Percentiles rank a stretch among this genome's conserved stretches.
Evolutionary conservation across 2,329 filamentous ascomycete genomes (phyloP).

Genomic region (Colletotrichum zoysiae): DNA sequence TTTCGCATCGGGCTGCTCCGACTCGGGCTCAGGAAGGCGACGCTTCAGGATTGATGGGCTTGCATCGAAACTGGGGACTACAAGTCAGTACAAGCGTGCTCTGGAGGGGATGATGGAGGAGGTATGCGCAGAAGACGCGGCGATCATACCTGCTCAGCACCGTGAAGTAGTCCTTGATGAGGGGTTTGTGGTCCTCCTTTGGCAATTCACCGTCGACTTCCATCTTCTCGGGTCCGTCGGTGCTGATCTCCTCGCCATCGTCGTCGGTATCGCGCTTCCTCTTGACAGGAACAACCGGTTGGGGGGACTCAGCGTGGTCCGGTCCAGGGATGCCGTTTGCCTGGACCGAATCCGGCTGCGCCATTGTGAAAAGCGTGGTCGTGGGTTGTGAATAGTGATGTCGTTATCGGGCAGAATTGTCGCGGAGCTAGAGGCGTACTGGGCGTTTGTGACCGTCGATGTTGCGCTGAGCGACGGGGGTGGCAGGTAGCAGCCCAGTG

Average conservation of each 20-base stretch:
- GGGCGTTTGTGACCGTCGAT: conserved; percentile 22
- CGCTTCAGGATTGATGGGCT: conserved; percentile 68
- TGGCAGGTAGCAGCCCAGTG: conserved; percentile 38
- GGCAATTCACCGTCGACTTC: conserved; percentile 46
- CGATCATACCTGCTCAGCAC: conserved; percentile 54
- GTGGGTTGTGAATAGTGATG: conserved; percentile 10
- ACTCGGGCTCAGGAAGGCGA: conserved; percentile 58
- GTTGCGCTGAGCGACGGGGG: conserved; percentile 41
- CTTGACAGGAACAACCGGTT: conserved; percentile 59
- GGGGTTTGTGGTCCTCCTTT: conserved; percentile 49
- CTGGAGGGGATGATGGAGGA: neutral
- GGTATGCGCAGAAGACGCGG: conserved; percentile 16
- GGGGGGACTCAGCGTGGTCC: conserved; percentile 48
- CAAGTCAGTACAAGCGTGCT: conserved; percentile 47
- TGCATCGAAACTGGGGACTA: conserved; percentile 63
- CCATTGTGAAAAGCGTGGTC: conserved; percentile 51
- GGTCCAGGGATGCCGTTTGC: conserved; percentile 59
- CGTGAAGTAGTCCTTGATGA: conserved; percentile 55
- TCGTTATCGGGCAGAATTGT: conserved; percentile 16
- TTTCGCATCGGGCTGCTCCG: conserved; percentile 69
- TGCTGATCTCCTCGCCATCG: conserved; percentile 54
- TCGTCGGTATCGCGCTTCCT: conserved; percentile 69
- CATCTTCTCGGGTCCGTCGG: conserved; percentile 45
- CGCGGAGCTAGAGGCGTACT: conserved; percentile 25
- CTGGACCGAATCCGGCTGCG: conserved; percentile 55